These are phyloP conservation scores for Botrytis pseudocinerea DNA, from an alignment of 2,329 filamentous ascomycete species.

Conservation along the genomic window DNA sequence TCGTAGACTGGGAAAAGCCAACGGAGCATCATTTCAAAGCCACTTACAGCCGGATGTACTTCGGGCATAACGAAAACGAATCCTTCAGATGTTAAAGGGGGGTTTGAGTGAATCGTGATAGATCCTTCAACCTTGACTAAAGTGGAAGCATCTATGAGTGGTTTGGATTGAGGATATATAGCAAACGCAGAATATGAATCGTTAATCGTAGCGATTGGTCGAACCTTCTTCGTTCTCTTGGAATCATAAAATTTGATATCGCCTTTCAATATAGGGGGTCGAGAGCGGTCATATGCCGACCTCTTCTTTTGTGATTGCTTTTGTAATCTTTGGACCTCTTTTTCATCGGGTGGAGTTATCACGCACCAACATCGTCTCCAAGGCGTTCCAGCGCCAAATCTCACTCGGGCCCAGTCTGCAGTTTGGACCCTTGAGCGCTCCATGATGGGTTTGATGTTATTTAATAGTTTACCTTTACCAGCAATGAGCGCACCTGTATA, in stretches of 20 bases:
- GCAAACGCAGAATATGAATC: conserved; percentile 92
- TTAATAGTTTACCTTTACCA: conserved; percentile 84
- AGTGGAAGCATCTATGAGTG: conserved; percentile 90
- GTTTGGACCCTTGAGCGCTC: conserved; percentile 74
- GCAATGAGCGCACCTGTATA: conserved; percentile 96
- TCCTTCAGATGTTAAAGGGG: conserved; percentile 78
- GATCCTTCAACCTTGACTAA: conserved; percentile 90
- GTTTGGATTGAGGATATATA: conserved; percentile 92
- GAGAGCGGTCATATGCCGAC: conserved; percentile 76
- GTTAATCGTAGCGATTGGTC: conserved; percentile 86
- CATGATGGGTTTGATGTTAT: conserved; percentile 89
- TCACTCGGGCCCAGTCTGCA: conserved; percentile 92
- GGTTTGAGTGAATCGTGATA: conserved; percentile 81
- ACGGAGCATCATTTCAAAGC: conserved; percentile 92
- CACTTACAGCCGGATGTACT: conserved; percentile 83
- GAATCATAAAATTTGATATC: conserved; percentile 94
- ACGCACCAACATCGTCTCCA: conserved; percentile 98
- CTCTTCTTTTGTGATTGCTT: conserved; percentile 81
- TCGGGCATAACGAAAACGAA: conserved; percentile 99
- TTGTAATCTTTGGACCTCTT: conserved; percentile 80
- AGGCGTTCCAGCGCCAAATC: conserved; percentile 92
- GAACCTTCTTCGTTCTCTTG: conserved; percentile 84
- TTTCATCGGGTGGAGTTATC: conserved; percentile 88
- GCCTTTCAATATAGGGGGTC: conserved; percentile 70
- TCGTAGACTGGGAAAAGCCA: conserved; percentile 95